phyloP scores from a whole-genome alignment of 1,139 yeast genomes.

The Tardiomyces blankii region DNA sequence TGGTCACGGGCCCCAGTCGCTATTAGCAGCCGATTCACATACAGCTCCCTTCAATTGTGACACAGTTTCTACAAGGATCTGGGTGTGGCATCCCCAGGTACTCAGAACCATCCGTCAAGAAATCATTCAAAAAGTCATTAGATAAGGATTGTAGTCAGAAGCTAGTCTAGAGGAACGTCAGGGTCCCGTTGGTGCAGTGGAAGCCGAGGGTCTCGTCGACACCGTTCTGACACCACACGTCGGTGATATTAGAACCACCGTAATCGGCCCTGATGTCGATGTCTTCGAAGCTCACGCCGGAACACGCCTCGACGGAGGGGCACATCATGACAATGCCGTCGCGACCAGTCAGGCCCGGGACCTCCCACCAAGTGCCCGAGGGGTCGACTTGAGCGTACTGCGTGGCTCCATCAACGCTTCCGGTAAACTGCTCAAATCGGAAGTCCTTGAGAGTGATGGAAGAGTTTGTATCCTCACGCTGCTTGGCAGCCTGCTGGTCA shows the following conservation, averaged over 20 bases:
- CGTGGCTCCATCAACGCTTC: not conserved
- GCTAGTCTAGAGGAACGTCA: not conserved
- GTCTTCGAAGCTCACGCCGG: not conserved
- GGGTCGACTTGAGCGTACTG: not conserved
- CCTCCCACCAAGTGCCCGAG: slow-evolving; percentile 1
- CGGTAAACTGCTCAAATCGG: not conserved
- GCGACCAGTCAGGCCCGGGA: not conserved
- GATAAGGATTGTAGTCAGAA: too few species aligned
- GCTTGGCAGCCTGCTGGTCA: not conserved
- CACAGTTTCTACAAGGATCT: too few species aligned
- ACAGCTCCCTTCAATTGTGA: too few species aligned
- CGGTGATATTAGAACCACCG: not conserved
- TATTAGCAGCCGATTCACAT: too few species aligned
- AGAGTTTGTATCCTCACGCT: not conserved
- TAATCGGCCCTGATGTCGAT: not conserved
- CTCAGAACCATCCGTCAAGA: too few species aligned
- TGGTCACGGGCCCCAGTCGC: too few species aligned
- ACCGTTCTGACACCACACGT: slow-evolving; percentile 1
- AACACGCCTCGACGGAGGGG: not conserved
- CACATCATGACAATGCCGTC: slow-evolving; percentile 1
- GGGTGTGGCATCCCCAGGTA: too few species aligned
- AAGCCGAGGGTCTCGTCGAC: not conserved
- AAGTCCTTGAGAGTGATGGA: not conserved
- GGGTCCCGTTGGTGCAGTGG: not conserved
- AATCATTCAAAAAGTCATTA: too few species aligned